Base-by-base conservation (phyloP, 1,284 basidiomycete species). In the Trichosporon ovoides region DNA sequence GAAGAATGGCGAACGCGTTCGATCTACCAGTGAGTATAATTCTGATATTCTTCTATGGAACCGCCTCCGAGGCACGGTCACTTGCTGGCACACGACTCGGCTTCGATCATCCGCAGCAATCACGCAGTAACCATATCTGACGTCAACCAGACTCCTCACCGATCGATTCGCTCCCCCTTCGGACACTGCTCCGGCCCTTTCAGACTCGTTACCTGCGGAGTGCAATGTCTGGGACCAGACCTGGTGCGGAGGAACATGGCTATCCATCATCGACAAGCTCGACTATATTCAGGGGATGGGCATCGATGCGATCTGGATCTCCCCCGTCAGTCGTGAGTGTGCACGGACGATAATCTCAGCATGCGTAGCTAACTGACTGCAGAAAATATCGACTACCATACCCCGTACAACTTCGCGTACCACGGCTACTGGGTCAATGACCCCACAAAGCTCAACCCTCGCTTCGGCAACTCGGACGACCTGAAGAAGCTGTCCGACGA, bases 171-270 rank as follows among this genome's bases (percentile, higher is more conserved):
- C 87, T 9, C 80, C 61, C 77, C 84, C 68, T 6, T 73, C 80
- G 0, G 82, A 82, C 38, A 78, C 82, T 1, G 80, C 83, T 60
- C 76, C 79, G 10, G 82, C 78, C 43, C 65, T 72, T 22, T 79
- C 81, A 67, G 76, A 84, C 63, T 80, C 82, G 4, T 31, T 75
- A 12, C 72, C 73, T 2, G 46, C 53, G 19, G 63, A 53, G 16
- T 73, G 71, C 52, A 65, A 73, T 50, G 64, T 65, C 7, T 53
- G 36, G 20, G 51, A 59, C 7, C 70, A 71, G 54, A 75, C 71
- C 52, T 88, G 84, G 81, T 89, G 88, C 64, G 87, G 87, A 20
- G 87, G 88, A 5, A 87, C 84, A 12, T 91, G 87, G 87, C 82
- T 84, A 55, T 85, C 85, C 2, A 84, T 88, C 66, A 82, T 81